Conservation (phyloP, 2,329 filamentous ascomycete genomes). For the Septoria linicola region DNA sequence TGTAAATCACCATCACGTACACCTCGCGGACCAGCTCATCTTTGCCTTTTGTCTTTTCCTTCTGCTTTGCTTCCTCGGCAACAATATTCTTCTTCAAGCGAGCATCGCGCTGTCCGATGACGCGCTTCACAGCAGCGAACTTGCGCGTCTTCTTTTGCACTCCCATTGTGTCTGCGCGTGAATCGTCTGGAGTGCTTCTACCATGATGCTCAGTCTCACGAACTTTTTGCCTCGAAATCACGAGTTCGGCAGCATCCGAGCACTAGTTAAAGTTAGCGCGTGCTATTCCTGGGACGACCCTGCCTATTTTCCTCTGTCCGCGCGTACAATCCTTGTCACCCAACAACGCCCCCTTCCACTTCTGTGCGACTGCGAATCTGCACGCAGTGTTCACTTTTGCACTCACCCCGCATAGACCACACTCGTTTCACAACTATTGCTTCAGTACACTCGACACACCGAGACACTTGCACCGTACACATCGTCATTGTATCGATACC, state of each 20-base stretch:
- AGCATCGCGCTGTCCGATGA: conserved; percentile 78
- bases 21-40: conserved; percentile 70
- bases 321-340: not conserved
- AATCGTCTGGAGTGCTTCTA: not conserved
- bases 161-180: conserved; percentile 62
- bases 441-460: not conserved
- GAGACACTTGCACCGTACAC: not conserved
- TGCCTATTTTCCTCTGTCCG: not conserved
- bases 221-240: not conserved
- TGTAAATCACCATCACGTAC: conserved; percentile 40
- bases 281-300: not conserved
- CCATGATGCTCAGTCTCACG: not conserved
- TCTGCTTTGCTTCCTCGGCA: conserved; percentile 60
- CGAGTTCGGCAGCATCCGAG: not conserved
- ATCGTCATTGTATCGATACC: not conserved
- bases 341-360: conserved; percentile 7
- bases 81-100: conserved; percentile 78
- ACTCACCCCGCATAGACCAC: not conserved
- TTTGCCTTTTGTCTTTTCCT: conserved; percentile 56
- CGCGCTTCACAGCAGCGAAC: conserved; percentile 79
- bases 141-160: conserved; percentile 88
- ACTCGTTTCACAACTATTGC: conserved; percentile 3
- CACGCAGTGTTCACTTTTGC: not conserved
- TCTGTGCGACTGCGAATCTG: conserved; percentile 1
- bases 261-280: not conserved